These are phyloP conservation scores for Cyanidioschyzon merolae DNA, from an alignment of 23 red algal genomes.

Conservation along the genomic window DNA sequence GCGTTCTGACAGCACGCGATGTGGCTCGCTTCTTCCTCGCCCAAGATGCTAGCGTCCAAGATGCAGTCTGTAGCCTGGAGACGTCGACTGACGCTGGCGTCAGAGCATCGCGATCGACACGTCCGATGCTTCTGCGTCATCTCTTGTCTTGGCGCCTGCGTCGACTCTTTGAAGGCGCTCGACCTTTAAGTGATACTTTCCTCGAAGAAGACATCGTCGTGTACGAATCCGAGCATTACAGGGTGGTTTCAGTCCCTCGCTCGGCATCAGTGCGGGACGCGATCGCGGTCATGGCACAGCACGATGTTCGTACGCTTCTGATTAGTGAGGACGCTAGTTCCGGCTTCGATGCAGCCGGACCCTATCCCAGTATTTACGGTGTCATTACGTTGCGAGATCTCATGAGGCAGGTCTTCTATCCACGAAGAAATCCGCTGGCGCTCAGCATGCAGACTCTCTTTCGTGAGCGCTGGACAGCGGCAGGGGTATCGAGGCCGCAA, in stretches of 20 bases:
- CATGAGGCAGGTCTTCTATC: background rate
- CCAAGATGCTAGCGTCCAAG: background rate
- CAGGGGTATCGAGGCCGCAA: background rate
- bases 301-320: background rate
- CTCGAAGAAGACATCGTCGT: background rate
- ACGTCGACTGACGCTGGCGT: background rate
- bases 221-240: background rate
- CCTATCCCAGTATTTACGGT: conserved; percentile 1
- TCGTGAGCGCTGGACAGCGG: conserved; percentile 7
- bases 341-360: background rate
- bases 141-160: background rate
- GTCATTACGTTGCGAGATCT: conserved; percentile 4
- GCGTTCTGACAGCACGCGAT: conserved; percentile 3
- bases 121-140: conserved; percentile 6
- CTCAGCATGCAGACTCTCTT: conserved; percentile 8
- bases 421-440: background rate
- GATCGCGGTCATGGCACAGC: background rate
- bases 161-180: background rate
- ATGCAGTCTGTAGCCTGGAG: background rate
- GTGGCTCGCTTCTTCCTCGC: conserved; percentile 9
- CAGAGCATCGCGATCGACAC: background rate
- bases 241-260: background rate
- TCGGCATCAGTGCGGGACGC: conserved; percentile 16
- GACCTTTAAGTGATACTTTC: background rate
- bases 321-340: background rate